Conservation (phyloP, 225 moss, liverwort and hornwort genomes). For the Straminergon stramineum region DNA sequence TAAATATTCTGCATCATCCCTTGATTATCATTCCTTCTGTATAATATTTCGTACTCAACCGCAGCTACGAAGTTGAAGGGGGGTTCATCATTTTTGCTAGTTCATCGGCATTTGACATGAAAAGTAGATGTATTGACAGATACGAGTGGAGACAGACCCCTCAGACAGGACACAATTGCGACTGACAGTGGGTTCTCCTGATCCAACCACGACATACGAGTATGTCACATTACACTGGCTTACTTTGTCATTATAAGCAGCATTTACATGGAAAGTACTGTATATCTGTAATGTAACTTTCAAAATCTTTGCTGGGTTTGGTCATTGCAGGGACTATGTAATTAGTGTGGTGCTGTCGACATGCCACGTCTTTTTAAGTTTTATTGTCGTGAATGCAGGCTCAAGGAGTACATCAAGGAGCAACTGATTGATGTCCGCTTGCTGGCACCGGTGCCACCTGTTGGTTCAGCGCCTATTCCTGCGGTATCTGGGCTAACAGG, state of each 20-base stretch:
- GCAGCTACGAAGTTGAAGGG: neutral
- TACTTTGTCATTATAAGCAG: neutral
- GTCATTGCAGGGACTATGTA: neutral
- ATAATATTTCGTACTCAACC: neutral
- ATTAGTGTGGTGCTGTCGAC: neutral
- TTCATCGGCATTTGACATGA: neutral
- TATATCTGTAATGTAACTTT: neutral
- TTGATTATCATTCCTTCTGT: neutral
- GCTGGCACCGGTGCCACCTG: slow-evolving; percentile 8
- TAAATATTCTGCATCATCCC: neutral
- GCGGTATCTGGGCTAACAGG: slow-evolving; percentile 64
- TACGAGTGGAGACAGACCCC: slow-evolving; percentile 95
- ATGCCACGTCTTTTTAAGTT: neutral
- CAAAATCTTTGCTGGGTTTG: neutral
- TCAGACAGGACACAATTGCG: slow-evolving; percentile 96
- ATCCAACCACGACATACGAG: slow-evolving; percentile 80
- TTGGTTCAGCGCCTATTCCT: slow-evolving; percentile 32
- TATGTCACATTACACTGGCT: slow-evolving; percentile 3
- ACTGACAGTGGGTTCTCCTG: slow-evolving; percentile 80
- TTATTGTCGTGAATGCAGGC: slow-evolving; percentile 30
- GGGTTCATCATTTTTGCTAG: neutral
- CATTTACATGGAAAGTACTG: neutral
- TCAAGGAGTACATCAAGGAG: slow-evolving; percentile 93
- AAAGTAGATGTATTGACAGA: slow-evolving; percentile 30
- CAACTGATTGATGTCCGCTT: slow-evolving; percentile 64